Conservation (phyloP, 2,329 filamentous ascomycete species). For the Penicillium sp. region DNA sequence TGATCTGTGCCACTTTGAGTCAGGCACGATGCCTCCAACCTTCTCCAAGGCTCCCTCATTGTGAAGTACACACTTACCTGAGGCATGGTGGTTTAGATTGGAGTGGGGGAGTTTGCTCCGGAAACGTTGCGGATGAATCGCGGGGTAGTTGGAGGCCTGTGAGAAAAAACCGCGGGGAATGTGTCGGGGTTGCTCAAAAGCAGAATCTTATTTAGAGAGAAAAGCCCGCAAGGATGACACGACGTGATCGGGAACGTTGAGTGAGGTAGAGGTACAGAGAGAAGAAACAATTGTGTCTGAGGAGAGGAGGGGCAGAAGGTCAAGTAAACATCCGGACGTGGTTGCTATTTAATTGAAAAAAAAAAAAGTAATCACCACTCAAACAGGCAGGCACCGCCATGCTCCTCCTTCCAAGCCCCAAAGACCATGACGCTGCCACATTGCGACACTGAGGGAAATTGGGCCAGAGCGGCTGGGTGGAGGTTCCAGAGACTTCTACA, state of each 20-base stretch:
- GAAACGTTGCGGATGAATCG: neutral
- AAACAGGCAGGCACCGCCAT: neutral
- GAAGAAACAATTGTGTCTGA: constrained; percentile 4
- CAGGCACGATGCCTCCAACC: constrained; percentile 8
- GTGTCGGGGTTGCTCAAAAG: neutral
- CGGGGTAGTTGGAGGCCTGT: constrained; percentile 1
- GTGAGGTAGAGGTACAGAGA: neutral
- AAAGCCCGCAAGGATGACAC: neutral
- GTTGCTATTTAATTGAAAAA: constrained; percentile 5
- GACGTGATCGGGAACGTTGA: neutral
- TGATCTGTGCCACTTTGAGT: constrained; percentile 48
- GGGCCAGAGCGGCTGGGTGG: constrained; percentile 12
- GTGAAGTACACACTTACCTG: constrained; percentile 24
- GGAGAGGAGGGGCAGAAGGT: constrained; percentile 4
- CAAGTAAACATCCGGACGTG: neutral
- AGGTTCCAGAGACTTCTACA: constrained; percentile 7
- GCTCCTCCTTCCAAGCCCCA: neutral
- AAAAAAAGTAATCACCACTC: neutral
- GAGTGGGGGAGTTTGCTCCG: constrained; percentile 3
- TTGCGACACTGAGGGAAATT: constrained; percentile 8
- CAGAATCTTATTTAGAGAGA: neutral
- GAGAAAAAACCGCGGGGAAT: constrained; percentile 1
- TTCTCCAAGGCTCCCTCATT: neutral
- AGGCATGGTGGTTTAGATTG: constrained; percentile 23
- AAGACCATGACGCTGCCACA: constrained; percentile 17